phyloP scores from a whole-genome alignment of 2,329 filamentous ascomycete genomes.

The Plenodomus lindquistii region DNA sequence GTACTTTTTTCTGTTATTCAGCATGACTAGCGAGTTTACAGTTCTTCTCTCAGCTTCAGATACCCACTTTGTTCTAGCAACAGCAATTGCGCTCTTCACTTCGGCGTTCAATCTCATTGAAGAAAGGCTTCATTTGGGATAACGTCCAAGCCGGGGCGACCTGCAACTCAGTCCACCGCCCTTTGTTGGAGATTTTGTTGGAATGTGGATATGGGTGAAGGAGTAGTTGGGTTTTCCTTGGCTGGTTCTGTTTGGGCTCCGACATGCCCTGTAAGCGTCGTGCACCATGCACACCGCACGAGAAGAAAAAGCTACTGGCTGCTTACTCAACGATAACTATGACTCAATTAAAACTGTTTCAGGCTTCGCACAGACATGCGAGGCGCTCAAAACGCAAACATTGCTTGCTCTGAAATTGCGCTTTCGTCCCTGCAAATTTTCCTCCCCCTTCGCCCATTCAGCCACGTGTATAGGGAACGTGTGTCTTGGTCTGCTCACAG shows the following conservation, averaged over 20 bases:
- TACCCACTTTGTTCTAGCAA: slow-evolving; percentile 26
- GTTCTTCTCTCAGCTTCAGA: slow-evolving; percentile 20
- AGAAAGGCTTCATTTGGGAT: slow-evolving; percentile 15
- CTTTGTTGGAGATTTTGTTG: slow-evolving; percentile 8
- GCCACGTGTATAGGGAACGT: not conserved
- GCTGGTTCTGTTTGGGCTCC: slow-evolving; percentile 22
- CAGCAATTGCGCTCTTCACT: slow-evolving; percentile 10
- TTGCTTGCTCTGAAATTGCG: not conserved
- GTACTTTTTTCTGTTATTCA: slow-evolving; percentile 15
- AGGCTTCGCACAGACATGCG: not conserved
- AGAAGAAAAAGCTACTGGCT: not conserved
- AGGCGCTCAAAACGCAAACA: not conserved
- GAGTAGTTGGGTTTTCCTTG: slow-evolving; percentile 14
- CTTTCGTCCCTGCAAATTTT: not conserved
- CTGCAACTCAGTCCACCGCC: slow-evolving; percentile 12
- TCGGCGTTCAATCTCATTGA: slow-evolving; percentile 21
- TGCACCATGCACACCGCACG: not conserved
- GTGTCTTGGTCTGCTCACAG: not conserved
- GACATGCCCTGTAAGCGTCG: slow-evolving; percentile 9
- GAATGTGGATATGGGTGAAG: not conserved
- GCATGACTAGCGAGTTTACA: slow-evolving; percentile 10
- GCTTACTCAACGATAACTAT: not conserved
- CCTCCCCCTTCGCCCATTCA: not conserved
- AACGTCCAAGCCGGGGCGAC: slow-evolving; percentile 18
- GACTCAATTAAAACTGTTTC: not conserved